Evolutionary conservation across 202 grass and related monocot species (phyloP).

Genomic region (Saccharum hybrid): DNA sequence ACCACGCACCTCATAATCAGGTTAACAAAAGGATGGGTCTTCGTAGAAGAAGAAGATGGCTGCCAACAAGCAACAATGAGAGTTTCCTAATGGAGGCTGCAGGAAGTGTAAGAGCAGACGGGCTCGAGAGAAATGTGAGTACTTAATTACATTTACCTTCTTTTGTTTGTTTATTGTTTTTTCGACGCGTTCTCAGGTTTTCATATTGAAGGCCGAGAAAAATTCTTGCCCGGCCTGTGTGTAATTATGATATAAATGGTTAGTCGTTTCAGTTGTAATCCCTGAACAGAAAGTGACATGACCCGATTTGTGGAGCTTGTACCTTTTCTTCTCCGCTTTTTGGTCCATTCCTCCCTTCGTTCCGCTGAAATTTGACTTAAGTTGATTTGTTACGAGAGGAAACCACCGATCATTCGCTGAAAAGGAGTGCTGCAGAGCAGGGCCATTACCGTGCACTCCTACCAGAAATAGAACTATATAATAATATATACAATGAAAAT

Average conservation of each 20-base stretch:
- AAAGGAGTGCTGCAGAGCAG: too few relatives aligned
- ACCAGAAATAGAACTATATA: not conserved
- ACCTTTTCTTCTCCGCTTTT: not conserved
- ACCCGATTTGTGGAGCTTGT: constrained; percentile 23
- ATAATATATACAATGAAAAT: not conserved
- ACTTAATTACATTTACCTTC: constrained; percentile 47
- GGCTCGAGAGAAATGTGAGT: constrained; percentile 39
- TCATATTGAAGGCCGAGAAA: constrained; percentile 62
- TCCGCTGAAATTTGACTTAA: too few relatives aligned
- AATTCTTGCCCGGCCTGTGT: constrained; percentile 51
- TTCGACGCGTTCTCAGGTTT: constrained; percentile 42
- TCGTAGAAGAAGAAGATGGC: constrained; percentile 26
- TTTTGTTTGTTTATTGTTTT: not conserved
- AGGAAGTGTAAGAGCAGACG: constrained; percentile 19
- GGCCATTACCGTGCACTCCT: not conserved
- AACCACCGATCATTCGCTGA: too few relatives aligned
- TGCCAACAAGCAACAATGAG: not conserved
- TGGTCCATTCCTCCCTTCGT: not conserved
- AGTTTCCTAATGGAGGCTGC: constrained; percentile 14
- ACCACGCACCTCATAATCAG: constrained; percentile 13
- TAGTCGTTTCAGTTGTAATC: constrained; percentile 40
- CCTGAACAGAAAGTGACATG: constrained; percentile 18
- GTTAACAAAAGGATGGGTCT: not conserved
- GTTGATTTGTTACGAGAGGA: too few relatives aligned
- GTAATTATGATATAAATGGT: constrained; percentile 64